Conservation (phyloP, 768 basidiomycete genomes). For the Trametes cubensis region DNA sequence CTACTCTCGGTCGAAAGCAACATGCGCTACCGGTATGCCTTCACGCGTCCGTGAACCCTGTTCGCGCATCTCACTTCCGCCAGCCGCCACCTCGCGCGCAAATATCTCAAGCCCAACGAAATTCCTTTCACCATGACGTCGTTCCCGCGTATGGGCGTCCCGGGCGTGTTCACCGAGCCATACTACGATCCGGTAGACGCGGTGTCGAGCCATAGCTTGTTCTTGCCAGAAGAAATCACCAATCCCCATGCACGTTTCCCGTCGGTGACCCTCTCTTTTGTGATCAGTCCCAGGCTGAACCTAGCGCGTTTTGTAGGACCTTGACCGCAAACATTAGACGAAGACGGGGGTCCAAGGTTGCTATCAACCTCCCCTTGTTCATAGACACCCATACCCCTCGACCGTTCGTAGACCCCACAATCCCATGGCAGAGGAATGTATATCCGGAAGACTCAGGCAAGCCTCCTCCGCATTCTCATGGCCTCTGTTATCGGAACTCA, state of each 20-base stretch:
- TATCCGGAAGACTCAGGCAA: slow-evolving; percentile 85
- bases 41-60: background rate
- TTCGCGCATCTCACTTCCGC: background rate
- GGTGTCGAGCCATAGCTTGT: slow-evolving; percentile 88
- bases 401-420: slow-evolving; percentile 91
- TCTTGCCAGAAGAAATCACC: slow-evolving; percentile 93
- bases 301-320: slow-evolving; percentile 56
- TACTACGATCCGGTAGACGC: slow-evolving; percentile 75
- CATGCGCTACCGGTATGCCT: slow-evolving; percentile 85
- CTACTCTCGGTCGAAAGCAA: slow-evolving; percentile 89
- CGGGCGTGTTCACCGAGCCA: slow-evolving; percentile 92
- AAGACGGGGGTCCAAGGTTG: slow-evolving; percentile 90
- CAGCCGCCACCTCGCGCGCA: slow-evolving; percentile 83
- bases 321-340: slow-evolving; percentile 95
- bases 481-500: slow-evolving; percentile 17
- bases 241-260: slow-evolving; percentile 98
- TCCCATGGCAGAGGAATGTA: slow-evolving; percentile 81
- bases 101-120: slow-evolving; percentile 83
- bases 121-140: slow-evolving; percentile 91
- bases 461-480: slow-evolving; percentile 25
- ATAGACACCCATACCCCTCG: slow-evolving; percentile 84
- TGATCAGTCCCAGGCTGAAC: slow-evolving; percentile 22
- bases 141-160: slow-evolving; percentile 90
- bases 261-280: slow-evolving; percentile 54
- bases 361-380: slow-evolving; percentile 92